phyloP scores from a whole-genome alignment of 1,284 basidiomycete species.

The Trametes versicolor region DNA sequence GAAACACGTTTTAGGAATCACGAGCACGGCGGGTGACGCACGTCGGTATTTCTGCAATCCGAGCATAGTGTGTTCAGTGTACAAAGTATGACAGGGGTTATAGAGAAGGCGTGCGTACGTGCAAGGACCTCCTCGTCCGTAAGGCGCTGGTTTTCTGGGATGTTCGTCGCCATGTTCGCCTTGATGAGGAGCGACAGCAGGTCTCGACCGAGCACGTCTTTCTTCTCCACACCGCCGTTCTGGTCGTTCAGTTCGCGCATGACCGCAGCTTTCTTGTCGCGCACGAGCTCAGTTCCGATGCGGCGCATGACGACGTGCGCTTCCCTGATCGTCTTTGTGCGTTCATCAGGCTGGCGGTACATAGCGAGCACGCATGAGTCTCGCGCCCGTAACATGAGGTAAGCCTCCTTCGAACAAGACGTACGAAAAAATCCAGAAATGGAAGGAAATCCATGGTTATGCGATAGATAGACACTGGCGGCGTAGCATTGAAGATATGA shows the following conservation, averaged over 20 bases:
- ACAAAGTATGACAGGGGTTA: background rate
- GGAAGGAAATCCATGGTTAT: conserved; percentile 24
- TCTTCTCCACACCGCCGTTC: conserved; percentile 28
- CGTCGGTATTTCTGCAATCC: conserved; percentile 17
- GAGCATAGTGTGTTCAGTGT: background rate
- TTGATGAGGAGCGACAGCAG: conserved; percentile 50
- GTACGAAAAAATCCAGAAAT: conserved; percentile 28
- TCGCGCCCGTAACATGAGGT: background rate
- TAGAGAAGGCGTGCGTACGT: conserved; percentile 47
- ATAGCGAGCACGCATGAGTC: too few relatives aligned
- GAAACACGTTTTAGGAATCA: conserved; percentile 30
- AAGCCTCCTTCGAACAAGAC: background rate
- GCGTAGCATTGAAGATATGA: conserved; percentile 28
- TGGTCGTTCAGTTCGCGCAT: conserved; percentile 12
- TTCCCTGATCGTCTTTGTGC: conserved; percentile 5
- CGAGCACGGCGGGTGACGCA: conserved; percentile 1
- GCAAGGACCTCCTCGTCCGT: conserved; percentile 64
- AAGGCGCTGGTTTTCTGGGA: conserved; percentile 54
- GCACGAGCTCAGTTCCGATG: conserved; percentile 50
- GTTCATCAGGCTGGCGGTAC: conserved; percentile 7
- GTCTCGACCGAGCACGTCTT: conserved; percentile 38
- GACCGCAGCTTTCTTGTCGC: conserved; percentile 51
- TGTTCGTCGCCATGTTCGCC: conserved; percentile 58
- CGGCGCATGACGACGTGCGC: conserved; percentile 44
- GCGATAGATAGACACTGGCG: conserved; percentile 7